These are phyloP conservation scores for Ceratobasidium papillatum DNA, from an alignment of 1,284 basidiomycete species.

Conservation along the genomic window DNA sequence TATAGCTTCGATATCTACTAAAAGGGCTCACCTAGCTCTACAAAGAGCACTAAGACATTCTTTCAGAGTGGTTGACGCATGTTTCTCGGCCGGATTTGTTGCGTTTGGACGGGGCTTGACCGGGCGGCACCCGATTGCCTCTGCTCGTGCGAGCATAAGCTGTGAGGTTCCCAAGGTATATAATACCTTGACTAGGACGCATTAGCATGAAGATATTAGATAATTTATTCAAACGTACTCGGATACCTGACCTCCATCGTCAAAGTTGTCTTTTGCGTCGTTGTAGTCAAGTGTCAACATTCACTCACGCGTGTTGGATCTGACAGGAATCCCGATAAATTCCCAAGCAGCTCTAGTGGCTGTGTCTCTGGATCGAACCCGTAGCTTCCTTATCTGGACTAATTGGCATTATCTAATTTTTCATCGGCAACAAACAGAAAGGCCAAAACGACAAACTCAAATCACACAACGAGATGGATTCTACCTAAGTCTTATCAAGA, in stretches of 20 bases:
- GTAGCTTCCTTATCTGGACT: background rate
- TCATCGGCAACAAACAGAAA: background rate
- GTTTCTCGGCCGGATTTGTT: background rate
- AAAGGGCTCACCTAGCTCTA: background rate
- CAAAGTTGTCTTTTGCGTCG: background rate
- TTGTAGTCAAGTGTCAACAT: constrained; percentile 3
- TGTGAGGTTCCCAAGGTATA: constrained; percentile 20
- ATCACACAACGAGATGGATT: too few species aligned
- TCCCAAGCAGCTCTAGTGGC: constrained; percentile 14
- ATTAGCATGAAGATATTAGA: background rate
- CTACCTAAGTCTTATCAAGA: too few species aligned
- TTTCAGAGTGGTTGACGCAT: constrained; percentile 12
- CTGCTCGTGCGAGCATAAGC: constrained; percentile 24
- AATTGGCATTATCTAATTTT: background rate
- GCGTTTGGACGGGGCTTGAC: constrained; percentile 26
- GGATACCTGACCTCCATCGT: constrained; percentile 27
- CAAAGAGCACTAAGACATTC: constrained; percentile 18
- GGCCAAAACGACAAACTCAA: too few species aligned
- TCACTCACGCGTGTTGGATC: background rate
- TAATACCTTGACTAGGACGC: constrained; percentile 17
- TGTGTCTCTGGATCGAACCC: background rate
- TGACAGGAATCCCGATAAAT: background rate
- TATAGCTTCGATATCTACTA: background rate
- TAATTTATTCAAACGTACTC: constrained; percentile 1
- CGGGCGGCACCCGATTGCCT: constrained; percentile 5